A percentile compares a stretch with the other conserved stretches of the same genome.
phyloP scores from a whole-genome alignment of 1,284 basidiomycete species.

The Trichosporon inkin region DNA sequence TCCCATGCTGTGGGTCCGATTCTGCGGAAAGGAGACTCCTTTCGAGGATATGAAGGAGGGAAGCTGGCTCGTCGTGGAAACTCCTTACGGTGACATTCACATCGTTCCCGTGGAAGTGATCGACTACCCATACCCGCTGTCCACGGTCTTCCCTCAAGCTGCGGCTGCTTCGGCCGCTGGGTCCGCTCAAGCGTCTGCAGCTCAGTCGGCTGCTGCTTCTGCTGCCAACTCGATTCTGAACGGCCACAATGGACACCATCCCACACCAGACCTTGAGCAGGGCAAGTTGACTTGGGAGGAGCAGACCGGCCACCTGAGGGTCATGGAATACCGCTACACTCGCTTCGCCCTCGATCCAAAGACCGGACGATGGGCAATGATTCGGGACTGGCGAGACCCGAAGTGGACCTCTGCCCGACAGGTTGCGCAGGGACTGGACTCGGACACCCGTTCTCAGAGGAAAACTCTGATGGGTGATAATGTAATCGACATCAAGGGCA shows the following conservation, averaged over 20 bases:
- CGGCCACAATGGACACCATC: conserved; percentile 22
- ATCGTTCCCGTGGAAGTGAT: conserved; percentile 67
- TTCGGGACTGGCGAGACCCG: conserved; percentile 89
- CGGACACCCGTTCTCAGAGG: conserved; percentile 61
- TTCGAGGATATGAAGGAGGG: conserved; percentile 70
- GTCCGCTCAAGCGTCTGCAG: background rate
- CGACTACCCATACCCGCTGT: conserved; percentile 69
- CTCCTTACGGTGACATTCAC: conserved; percentile 73
- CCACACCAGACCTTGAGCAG: conserved; percentile 36
- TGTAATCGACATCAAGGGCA: conserved; percentile 84
- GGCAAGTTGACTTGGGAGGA: conserved; percentile 46
- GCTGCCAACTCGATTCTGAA: conserved; percentile 21
- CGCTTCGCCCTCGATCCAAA: conserved; percentile 83
- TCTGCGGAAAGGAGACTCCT: conserved; percentile 75
- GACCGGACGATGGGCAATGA: conserved; percentile 75
- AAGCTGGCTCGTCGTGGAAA: conserved; percentile 82
- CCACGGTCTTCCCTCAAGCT: conserved; percentile 65
- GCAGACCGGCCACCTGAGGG: conserved; percentile 54
- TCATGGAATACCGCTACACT: conserved; percentile 70
- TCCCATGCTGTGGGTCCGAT: conserved; percentile 80
- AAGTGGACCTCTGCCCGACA: conserved; percentile 64
- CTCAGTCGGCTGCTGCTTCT: conserved; percentile 25
- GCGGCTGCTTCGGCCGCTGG: conserved; percentile 13
- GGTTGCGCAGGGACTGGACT: conserved; percentile 63
- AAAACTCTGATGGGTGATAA: conserved; percentile 77